phyloP scores from a whole-genome alignment of 495 filamentous ascomycete genomes.

The Penicillium parvum region DNA sequence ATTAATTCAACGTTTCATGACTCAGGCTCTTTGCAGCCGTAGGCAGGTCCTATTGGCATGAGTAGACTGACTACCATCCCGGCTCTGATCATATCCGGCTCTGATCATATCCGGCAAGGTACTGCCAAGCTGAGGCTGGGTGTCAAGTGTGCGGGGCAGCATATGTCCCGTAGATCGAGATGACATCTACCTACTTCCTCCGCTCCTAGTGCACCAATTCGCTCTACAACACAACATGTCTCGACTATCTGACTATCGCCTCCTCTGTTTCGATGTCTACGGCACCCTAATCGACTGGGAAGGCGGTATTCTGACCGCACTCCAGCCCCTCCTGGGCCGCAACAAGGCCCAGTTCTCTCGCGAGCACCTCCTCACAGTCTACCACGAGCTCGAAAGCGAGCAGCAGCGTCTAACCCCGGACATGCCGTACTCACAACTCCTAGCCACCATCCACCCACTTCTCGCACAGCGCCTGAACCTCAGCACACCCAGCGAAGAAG shows the following conservation, averaged over 20 bases:
- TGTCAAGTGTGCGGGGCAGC: not conserved
- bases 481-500: constrained; percentile 23
- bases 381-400: constrained; percentile 37
- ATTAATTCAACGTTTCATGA: constrained; percentile 10
- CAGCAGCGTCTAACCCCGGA: constrained; percentile 48
- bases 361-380: constrained; percentile 34
- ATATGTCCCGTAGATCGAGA: no score
- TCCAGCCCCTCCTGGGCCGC: constrained; percentile 40
- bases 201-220: not conserved
- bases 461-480: constrained; percentile 43
- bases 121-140: no score
- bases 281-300: constrained; percentile 83
- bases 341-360: constrained; percentile 40
- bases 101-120: no score
- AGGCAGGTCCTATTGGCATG: no score
- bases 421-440: constrained; percentile 55
- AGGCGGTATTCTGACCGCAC: constrained; percentile 33
- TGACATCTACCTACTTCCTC: not conserved
- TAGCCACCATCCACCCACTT: constrained; percentile 44
- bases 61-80: no score
- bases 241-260: constrained; percentile 35
- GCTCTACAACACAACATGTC: constrained; percentile 21
- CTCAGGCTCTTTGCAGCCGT: no score
- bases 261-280: constrained; percentile 76
- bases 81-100: no score